phyloP scores from a whole-genome alignment of 129 eudicot genomes.

The Apium graveolens region DNA sequence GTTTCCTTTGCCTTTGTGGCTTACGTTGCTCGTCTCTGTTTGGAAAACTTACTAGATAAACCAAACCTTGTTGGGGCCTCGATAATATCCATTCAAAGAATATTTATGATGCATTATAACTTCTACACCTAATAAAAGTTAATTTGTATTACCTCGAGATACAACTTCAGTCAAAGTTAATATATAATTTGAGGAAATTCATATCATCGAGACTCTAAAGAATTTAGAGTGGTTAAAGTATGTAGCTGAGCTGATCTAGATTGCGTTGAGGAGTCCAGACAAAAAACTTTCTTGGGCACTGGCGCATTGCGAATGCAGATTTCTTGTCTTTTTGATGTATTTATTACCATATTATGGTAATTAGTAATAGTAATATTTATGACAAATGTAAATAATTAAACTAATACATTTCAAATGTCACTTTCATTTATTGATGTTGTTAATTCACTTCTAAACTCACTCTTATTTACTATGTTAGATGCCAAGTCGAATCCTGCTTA shows the following conservation, averaged over 20 bases:
- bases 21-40: neutral
- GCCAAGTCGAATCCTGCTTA: neutral
- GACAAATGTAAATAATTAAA: neutral
- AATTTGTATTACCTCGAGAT: neutral
- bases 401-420: neutral
- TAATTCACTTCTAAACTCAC: neutral
- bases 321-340: neutral
- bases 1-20: neutral
- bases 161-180: neutral
- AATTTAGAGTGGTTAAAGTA: neutral
- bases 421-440: neutral
- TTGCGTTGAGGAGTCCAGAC: neutral
- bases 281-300: neutral
- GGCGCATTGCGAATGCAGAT: neutral
- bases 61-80: neutral
- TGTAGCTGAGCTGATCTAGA: neutral
- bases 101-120: neutral
- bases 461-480: neutral
- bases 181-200: neutral
- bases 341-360: neutral
- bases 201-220: neutral
- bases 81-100: neutral
- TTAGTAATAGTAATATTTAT: neutral
- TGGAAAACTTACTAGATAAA: neutral
- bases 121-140: neutral